Percentiles rank a stretch among this genome's conserved stretches.
Conservation (phyloP, 2,329 filamentous ascomycete species). For the Neoascochyta sp. region DNA sequence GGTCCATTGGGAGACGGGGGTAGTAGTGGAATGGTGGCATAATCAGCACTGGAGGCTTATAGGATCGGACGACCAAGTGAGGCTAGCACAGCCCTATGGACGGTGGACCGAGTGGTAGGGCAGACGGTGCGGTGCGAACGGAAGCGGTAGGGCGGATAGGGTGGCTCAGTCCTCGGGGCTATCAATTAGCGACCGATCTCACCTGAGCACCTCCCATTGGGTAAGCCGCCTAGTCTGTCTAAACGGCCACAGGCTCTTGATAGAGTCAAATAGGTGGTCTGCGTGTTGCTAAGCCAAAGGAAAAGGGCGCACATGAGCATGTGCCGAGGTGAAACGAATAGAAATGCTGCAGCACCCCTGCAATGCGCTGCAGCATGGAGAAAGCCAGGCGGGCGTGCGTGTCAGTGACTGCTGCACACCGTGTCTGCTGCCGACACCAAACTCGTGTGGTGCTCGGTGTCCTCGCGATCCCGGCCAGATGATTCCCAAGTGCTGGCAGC, state of each 20-base stretch:
- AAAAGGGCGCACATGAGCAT: slow-evolving; percentile 9
- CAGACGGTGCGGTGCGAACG: slow-evolving; percentile 25
- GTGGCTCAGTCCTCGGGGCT: slow-evolving; percentile 27
- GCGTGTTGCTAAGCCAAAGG: slow-evolving; percentile 6
- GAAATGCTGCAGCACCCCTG: slow-evolving; percentile 4
- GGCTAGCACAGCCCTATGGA: slow-evolving; percentile 37
- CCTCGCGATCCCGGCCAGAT: slow-evolving; percentile 11
- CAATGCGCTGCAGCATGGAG: slow-evolving; percentile 2
- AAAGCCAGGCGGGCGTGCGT: too few relatives aligned
- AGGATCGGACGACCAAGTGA: slow-evolving; percentile 25
- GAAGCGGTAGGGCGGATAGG: slow-evolving; percentile 27
- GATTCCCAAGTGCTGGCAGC: slow-evolving; percentile 20
- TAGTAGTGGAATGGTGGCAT: slow-evolving; percentile 32
- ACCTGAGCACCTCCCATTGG: slow-evolving; percentile 22
- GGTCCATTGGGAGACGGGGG: slow-evolving; percentile 34
- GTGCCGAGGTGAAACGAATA: slow-evolving; percentile 8
- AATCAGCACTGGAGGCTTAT: slow-evolving; percentile 34
- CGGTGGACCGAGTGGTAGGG: slow-evolving; percentile 24
- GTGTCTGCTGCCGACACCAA: too few relatives aligned
- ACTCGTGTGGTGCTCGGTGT: slow-evolving; percentile 17
- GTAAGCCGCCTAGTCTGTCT: slow-evolving; percentile 10
- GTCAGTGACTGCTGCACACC: too few relatives aligned
- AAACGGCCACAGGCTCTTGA: slow-evolving; percentile 16
- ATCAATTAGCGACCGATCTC: slow-evolving; percentile 30
- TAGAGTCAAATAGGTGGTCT: slow-evolving; percentile 11